Conservation (phyloP, 305 asterid genomes). For the Fraxinus baroniana region DNA sequence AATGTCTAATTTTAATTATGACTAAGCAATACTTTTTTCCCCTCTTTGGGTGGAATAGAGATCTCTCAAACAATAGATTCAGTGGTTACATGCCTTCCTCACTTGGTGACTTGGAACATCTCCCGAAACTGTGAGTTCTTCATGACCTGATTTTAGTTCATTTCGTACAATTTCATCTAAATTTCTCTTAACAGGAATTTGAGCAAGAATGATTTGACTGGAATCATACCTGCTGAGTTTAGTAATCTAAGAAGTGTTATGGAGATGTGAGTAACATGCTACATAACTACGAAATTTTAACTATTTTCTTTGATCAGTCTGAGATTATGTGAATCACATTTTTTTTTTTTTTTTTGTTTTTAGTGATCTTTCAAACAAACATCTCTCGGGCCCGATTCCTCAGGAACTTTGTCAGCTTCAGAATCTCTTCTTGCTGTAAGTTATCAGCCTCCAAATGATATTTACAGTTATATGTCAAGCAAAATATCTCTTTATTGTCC, state of each 20-base stretch:
- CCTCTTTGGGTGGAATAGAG: constrained; percentile 45
- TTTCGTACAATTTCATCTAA: neutral
- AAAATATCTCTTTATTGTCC: too few relatives aligned
- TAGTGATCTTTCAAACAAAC: constrained; percentile 88
- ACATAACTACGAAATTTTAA: neutral
- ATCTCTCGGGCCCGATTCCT: constrained; percentile 78
- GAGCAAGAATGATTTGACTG: constrained; percentile 70
- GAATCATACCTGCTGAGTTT: constrained; percentile 79
- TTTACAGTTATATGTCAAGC: neutral
- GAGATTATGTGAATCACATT: neutral
- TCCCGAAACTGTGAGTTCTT: constrained; percentile 71
- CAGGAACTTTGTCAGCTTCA: constrained; percentile 88
- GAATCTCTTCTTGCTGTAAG: constrained; percentile 81
- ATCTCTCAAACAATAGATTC: constrained; percentile 75
- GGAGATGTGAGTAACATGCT: constrained; percentile 69
- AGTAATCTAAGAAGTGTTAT: constrained; percentile 86
- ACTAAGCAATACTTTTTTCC: neutral
- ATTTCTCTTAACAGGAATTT: constrained; percentile 52
- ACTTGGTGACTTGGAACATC: constrained; percentile 97
- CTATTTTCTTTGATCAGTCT: neutral
- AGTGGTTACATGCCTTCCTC: constrained; percentile 80
- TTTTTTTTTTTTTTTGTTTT: constrained; percentile 26
- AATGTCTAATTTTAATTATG: neutral
- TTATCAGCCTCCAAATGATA: neutral
- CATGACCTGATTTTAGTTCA: neutral